Evolutionary conservation across 192 early-diverging fungal species (phyloP).

Genomic region (Backusella parvicylindrica): DNA sequence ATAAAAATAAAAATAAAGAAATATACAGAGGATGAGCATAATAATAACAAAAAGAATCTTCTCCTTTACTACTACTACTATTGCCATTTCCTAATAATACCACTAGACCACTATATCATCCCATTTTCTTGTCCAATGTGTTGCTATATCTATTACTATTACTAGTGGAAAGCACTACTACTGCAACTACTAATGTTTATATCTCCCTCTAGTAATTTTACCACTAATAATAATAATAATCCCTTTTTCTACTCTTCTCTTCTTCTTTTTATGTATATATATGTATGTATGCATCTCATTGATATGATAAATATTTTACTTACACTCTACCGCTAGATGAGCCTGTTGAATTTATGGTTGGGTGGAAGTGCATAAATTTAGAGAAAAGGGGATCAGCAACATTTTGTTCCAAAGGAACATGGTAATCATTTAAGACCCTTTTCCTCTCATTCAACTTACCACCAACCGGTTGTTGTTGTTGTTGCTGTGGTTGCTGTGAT

Average conservation of each 20-base stretch:
- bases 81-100: background rate
- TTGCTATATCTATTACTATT: background rate
- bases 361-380: conserved; percentile 12
- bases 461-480: background rate
- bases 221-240: background rate
- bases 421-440: background rate
- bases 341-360: conserved; percentile 9
- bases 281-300: background rate
- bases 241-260: background rate
- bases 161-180: background rate
- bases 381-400: conserved; percentile 15
- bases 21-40: background rate
- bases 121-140: background rate
- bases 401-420: conserved; percentile 2
- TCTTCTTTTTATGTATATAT: background rate
- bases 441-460: background rate
- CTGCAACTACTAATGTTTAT: background rate
- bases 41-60: background rate
- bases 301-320: background rate
- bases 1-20: background rate
- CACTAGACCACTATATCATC: background rate
- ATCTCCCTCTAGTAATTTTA: background rate
- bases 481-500: background rate
- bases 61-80: background rate
- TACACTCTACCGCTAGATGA: conserved; percentile 24